Base-by-base conservation (phyloP, 768 basidiomycete species). In the Piloderma croceum region DNA sequence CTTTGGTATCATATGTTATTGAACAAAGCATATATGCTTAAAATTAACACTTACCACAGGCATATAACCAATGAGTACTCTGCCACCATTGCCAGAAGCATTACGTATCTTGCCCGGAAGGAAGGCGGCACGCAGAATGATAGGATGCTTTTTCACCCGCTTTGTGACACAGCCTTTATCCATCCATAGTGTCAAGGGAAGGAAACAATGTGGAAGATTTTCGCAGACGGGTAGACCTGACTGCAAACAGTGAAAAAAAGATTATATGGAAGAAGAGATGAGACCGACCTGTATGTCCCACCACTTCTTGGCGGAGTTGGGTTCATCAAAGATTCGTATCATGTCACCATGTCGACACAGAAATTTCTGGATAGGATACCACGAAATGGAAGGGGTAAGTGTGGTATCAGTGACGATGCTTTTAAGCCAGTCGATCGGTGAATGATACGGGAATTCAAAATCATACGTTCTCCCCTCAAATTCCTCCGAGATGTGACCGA, bases 81-180 rank as follows among this genome's bases (percentile, higher is more conserved):
- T 59, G 7, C 61, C 61, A 9, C 61, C 61, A 43, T 63, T 63
- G 12, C 61, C 61, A 17, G 61, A 60, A 1, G 47, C 58, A 42
- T 63, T 63, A 13, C 55, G 38, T 15, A 63, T 58, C 6, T 47
- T 13, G 21, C 48, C 17, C 25, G 59, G 61, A 19, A 58, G 56
- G 43, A 48, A 59, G 5, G 44, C 45, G 7, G 56, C 32, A 0
- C 54, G 56, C 7, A 59, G 17, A 3, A 62, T 22, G 47, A 62
- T 56, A 0, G 59, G 61, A 40, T 58, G 56, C 42, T 51, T 58
- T 18, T 50, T 56, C 3, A 57, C 47, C 12, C 42, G 48, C 20
- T 45, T 47, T 3, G 53, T 54, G 13, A 60, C 58, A 6, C 53
- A 45, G 12, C 61, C 57, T 29, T 61, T 57, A 36, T 62, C 60